Evolutionary conservation across 208 protist species (phyloP).

Genomic region (Wallacemonas sp.): DNA sequence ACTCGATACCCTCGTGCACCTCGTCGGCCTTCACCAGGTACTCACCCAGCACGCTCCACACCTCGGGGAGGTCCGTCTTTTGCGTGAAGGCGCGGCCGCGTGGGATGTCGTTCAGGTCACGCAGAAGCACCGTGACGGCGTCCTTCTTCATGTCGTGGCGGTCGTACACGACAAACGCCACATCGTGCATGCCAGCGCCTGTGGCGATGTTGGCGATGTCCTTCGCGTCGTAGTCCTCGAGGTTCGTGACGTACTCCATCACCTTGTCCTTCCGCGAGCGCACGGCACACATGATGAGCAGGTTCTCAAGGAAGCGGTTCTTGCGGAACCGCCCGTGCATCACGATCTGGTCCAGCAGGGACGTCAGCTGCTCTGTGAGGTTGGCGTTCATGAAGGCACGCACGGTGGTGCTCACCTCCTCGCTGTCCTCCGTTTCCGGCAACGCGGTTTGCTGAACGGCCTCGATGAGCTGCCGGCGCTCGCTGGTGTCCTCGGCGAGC

Average conservation of each 20-base stretch:
- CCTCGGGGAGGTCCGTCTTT: slow-evolving; percentile 89
- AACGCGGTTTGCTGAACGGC: slow-evolving; percentile 98
- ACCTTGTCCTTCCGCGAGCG: slow-evolving; percentile 95
- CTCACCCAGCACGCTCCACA: slow-evolving; percentile 95
- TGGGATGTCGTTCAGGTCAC: slow-evolving; percentile 95
- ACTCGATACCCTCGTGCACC: slow-evolving; percentile 96
- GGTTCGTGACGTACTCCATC: slow-evolving; percentile 98
- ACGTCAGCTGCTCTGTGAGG: slow-evolving; percentile 99
- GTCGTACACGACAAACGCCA: slow-evolving; percentile 99
- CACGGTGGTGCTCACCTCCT: slow-evolving; percentile 98
- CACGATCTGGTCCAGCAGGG: slow-evolving; percentile 99
- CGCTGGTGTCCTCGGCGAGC: slow-evolving; percentile 89
- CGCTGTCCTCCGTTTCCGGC: slow-evolving; percentile 95
- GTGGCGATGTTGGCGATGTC: slow-evolving; percentile 98
- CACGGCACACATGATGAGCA: slow-evolving; percentile 99
- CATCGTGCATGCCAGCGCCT: slow-evolving; percentile 95
- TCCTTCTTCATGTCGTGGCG: slow-evolving; percentile 96
- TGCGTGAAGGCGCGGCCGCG: slow-evolving; percentile 96
- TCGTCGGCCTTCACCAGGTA: slow-evolving; percentile 92
- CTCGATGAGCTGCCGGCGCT: slow-evolving; percentile 95
- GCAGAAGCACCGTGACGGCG: slow-evolving; percentile 97
- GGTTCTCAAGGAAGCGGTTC: slow-evolving; percentile 99
- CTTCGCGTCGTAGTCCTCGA: slow-evolving; percentile 99
- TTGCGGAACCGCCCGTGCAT: slow-evolving; percentile 96
- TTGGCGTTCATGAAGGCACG: slow-evolving; percentile 99